Base-by-base conservation (phyloP, 176 grass and related monocot genomes). In the Triticum turgidum region DNA sequence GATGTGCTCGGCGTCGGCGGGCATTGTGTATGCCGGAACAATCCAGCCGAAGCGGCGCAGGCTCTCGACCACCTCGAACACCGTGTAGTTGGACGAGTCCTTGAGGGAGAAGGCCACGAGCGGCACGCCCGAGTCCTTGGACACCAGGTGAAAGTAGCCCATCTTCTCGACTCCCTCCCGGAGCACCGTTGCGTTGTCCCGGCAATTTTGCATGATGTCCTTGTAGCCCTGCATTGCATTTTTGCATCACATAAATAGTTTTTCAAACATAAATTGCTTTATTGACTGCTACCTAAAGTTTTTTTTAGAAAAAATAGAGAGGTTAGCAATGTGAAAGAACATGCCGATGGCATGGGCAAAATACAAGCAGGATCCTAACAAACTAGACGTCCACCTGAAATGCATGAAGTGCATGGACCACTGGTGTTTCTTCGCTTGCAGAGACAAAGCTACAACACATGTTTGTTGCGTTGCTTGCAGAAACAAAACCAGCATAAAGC, bases 1-100 rank as follows among this genome's bases (percentile, higher is more conserved):
- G 22, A 95, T 61, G 83, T 88, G 90, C 79, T 95, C 88, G 7
- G 91, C 93, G 64, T 93, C 63, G 7, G 91, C 86, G 9, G 93
- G 93, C 91, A 95, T 95, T 45, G 93, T 95, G 90, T 95, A 92
- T 8, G 90, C 93, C 5, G 93, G 93, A 20, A 95, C 87, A 80
- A 95, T 95, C 93, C 93, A 95, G 52, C 93, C 91, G 80, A 95
- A 95, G 37, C 93, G 88, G 38, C 91, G 91, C 30, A 95, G 83
- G 80, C 79, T 92, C 84, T 95, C 91, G 47, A 89, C 87, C 65
- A 95, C 80, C 73, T 93, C 93, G 56, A 95, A 95, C 65, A 93
- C 93, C 59, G 93, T 95, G 85, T 91, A 88, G 66, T 39, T 69
- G 37, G 84, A 85, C 1, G 76, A 30, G 70, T 95, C 91, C 86